Evolutionary conservation across 805 yeast genomes (phyloP).

Genomic region (Priceomyces haplophilus): DNA sequence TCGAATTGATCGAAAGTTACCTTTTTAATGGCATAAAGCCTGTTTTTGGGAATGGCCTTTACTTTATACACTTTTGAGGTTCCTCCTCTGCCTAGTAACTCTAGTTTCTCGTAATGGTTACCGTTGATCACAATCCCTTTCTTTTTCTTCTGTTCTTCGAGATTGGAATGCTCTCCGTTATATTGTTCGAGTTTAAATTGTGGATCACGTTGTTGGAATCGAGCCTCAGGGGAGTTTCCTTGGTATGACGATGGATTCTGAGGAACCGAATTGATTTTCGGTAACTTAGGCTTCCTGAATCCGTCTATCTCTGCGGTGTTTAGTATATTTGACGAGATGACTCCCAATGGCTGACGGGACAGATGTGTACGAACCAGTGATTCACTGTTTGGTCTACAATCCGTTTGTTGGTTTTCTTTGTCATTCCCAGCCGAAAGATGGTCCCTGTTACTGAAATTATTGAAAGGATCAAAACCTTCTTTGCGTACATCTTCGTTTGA

Average conservation of each 20-base stretch:
- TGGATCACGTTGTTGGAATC: neutral
- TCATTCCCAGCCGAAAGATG: neutral
- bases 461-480: neutral
- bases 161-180: neutral
- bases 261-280: constrained; percentile 12
- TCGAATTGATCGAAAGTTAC: constrained; percentile 82
- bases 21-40: constrained; percentile 73
- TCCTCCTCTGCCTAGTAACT: constrained; percentile 86
- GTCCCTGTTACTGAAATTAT: neutral
- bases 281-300: constrained; percentile 36
- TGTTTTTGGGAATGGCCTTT: constrained; percentile 48
- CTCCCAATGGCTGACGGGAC: constrained; percentile 18
- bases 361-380: neutral
- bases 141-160: constrained; percentile 19
- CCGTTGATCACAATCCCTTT: constrained; percentile 47
- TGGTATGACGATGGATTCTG: neutral
- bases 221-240: neutral
- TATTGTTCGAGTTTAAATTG: neutral
- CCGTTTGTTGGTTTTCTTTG: constrained; percentile 2
- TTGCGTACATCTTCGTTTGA: neutral
- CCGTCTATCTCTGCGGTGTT: constrained; percentile 16
- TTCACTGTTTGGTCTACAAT: neutral
- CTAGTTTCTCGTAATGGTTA: constrained; percentile 66
- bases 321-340: constrained; percentile 13
- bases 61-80: constrained; percentile 88